Base-by-base conservation (phyloP, 192 early-diverging fungal genomes). In the Diversispora epigaea region DNA sequence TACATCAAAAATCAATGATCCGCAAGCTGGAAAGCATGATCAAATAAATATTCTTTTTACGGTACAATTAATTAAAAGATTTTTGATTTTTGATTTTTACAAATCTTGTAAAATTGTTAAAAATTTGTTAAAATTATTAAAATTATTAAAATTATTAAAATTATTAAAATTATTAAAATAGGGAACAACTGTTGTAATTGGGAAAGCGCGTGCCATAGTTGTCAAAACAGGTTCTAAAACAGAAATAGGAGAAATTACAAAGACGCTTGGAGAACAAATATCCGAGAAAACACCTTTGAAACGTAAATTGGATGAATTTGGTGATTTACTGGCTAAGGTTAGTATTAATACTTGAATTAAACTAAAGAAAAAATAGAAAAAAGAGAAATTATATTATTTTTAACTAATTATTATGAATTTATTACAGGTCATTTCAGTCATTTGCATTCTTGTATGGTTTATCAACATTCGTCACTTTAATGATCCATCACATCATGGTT, bases 391-490 rank as follows among this genome's bases (percentile, higher is more conserved):
- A 40, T 62, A 46, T 0, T 19, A 46, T 47, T 14, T 21, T 15
- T 46, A n/a, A 43, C 46, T 72, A 47, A 25, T 15, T 62, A 49
- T 86, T 3, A 81, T 84, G 11, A 82, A 90, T 76, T 52, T n/a
- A 6, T 39, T 46, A 4, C 25, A 75, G 73, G 90, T 93, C 76
- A 88, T 93, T 82, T 79, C 93, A 47, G 83, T 99, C 58, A 91
- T 92, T 61, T 95, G 98, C 80, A 80, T 98, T n/a, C 86, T 99
- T 17, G 98, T 98, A 58, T 99, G 96, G 96, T 71, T 94, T 45
- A 94, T 98, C 82, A 99, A 99, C 85, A 92, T 99, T 75, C 91
- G 95, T 50, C 97, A 99, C 82, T 99, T 99, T 79, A 88, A 82
- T 81, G 96, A 99, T 79, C 88, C 91, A 21, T 80, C 90, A 50